Evolutionary conservation across 257 asterid species (phyloP), one percentile per base, ranked within the genome.

Genomic region (Solanum chiquidenum): DNA sequence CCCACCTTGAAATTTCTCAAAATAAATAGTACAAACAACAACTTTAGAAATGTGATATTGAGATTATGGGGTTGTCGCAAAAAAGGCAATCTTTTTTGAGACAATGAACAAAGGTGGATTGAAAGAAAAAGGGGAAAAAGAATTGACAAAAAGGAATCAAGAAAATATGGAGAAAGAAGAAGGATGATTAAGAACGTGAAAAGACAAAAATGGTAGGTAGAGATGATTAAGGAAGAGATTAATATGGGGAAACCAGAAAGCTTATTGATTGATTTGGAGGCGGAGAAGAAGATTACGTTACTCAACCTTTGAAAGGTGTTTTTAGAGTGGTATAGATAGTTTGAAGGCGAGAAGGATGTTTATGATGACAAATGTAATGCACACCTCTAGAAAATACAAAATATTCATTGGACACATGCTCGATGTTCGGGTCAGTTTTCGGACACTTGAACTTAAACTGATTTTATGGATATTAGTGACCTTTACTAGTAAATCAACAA

Each of bases 231-330:
- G 66, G 71, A 71, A 72, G 88, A 73, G 88, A 86, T 46, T 72
- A 69, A 75, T 73, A 86, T 71, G 82, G 49, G n/a, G 88, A 42
- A 73, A 11, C 76, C 72, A 33, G 33, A 58, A 10, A 80, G 85
- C 29, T 20, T 68, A 25, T 69, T 68, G n/a, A 62, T 62, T 23
- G 5, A 35, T 74, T 76, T 12, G 64, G 76, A 86, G 58, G 88
- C 83, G 74, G 86, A 60, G 23, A 80, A 87, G 89, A 87, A 4
- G 83, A 80, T 87, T 87, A 87, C 91, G 91, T 60, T 88, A 89
- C 91, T 87, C 91, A 89, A 87, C 83, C 83, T 29, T 27, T 14
- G 42, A 87, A 12, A 9, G 79, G 52, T 40, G 40, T n/a, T 73
- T 55, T 29, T 60, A 85, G 33, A 37, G 38, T 42, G 33, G 3